Conservation (phyloP, 164 flowering plant species). For the Umbilicus rupestris region DNA sequence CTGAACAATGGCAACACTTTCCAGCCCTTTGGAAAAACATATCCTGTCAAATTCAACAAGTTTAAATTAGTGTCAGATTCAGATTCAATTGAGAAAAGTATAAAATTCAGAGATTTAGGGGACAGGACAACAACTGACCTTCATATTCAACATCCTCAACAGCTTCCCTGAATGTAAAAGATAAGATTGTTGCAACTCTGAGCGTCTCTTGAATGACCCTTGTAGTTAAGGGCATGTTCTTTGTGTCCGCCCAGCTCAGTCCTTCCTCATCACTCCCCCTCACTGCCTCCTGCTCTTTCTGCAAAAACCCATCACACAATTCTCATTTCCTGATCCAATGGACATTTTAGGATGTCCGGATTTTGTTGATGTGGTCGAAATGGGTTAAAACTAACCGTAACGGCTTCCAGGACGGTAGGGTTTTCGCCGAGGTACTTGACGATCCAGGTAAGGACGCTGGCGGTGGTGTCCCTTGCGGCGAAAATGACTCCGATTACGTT, state of each 20-base stretch:
- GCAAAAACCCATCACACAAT: conserved; percentile 14
- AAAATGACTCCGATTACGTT: conserved; percentile 93
- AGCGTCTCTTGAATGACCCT: conserved; percentile 91
- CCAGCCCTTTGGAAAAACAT: conserved; percentile 96
- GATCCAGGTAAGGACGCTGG: conserved; percentile 89
- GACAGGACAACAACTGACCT: conserved; percentile 47
- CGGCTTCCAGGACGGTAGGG: conserved; percentile 63
- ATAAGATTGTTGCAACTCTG: conserved; percentile 80
- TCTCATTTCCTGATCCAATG: neutral
- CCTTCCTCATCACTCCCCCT: conserved; percentile 28
- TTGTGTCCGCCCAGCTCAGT: conserved; percentile 72
- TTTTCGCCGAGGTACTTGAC: conserved; percentile 85
- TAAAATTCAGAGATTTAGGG: neutral
- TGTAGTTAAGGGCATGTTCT: conserved; percentile 76
- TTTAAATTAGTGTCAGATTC: neutral
- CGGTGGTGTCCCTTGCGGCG: conserved; percentile 97
- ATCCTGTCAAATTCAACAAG: conserved; percentile 37
- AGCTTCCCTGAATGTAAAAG: conserved; percentile 97
- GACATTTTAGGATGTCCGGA: neutral
- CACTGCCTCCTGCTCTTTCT: conserved; percentile 84
- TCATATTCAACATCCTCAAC: conserved; percentile 93
- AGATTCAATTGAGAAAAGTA: neutral
- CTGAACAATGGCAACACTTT: conserved; percentile 91
- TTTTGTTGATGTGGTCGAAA: neutral
- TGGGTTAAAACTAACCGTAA: conserved; percentile 46